These are phyloP conservation scores for Mercurialis annua DNA, from an alignment of 345 rosid species.

Conservation along the genomic window DNA sequence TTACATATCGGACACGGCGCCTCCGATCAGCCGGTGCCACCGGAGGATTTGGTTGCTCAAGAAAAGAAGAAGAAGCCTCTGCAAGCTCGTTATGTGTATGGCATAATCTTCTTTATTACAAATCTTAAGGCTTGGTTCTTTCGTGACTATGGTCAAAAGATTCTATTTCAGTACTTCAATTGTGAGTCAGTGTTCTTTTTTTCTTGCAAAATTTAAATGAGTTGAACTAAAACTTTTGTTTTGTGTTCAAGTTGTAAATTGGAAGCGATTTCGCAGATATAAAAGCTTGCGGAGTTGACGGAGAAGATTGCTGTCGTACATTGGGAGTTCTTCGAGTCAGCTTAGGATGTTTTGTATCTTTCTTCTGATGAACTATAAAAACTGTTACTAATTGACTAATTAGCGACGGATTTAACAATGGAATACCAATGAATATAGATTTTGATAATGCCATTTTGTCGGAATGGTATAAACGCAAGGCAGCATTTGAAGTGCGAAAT, in stretches of 20 bases:
- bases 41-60: conserved; percentile 22
- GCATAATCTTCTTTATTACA: conserved; percentile 57
- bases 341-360: conserved; percentile 90
- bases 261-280: conserved; percentile 43
- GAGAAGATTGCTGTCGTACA: conserved; percentile 55
- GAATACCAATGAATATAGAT: too few relatives aligned
- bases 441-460: too few relatives aligned
- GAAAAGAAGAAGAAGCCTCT: conserved; percentile 47
- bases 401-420: too few relatives aligned
- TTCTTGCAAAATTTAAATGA: too few relatives aligned
- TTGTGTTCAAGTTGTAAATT: neutral
- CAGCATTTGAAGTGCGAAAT: too few relatives aligned
- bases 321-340: conserved; percentile 89
- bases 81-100: conserved; percentile 64
- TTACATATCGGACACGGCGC: conserved; percentile 26
- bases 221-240: neutral
- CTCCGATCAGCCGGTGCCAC: conserved; percentile 34
- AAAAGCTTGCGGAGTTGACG: conserved; percentile 60
- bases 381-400: too few relatives aligned
- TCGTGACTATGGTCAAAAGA: conserved; percentile 75
- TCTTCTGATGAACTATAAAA: too few relatives aligned
- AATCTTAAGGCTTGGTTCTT: conserved; percentile 81
- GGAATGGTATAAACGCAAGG: too few relatives aligned
- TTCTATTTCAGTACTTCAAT: conserved; percentile 41
- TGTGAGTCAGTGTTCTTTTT: conserved; percentile 40